These are phyloP conservation scores for Acorus gramineus DNA, from an alignment of 106 monocot genomes.

Conservation along the genomic window DNA sequence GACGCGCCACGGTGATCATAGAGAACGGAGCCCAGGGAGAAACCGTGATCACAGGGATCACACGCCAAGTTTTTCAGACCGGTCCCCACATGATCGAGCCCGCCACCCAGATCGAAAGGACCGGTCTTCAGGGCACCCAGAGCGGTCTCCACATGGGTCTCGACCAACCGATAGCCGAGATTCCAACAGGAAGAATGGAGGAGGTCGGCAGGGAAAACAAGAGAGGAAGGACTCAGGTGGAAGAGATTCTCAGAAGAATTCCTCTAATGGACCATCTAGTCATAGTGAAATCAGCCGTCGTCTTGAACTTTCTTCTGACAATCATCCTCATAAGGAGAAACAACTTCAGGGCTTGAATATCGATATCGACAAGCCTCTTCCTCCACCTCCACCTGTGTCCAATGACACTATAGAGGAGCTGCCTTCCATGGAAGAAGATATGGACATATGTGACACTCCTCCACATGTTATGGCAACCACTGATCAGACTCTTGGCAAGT, in stretches of 20 bases:
- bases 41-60: constrained; percentile 29
- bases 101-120: constrained; percentile 33
- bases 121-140: constrained; percentile 16
- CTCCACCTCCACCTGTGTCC: constrained; percentile 15
- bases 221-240: constrained; percentile 20
- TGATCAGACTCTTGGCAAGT: constrained; percentile 51
- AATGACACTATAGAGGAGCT: constrained; percentile 36
- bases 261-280: constrained; percentile 22
- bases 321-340: constrained; percentile 35
- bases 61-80: constrained; percentile 14
- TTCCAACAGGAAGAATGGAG: constrained; percentile 17
- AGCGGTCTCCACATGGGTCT: not conserved
- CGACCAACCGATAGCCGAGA: constrained; percentile 23
- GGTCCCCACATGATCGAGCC: constrained; percentile 30
- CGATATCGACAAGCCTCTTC: constrained; percentile 32
- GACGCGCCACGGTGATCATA: constrained; percentile 21
- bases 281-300: constrained; percentile 14
- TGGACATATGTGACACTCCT: constrained; percentile 98
- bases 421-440: constrained; percentile 94
- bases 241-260: constrained; percentile 27
- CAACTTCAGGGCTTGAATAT: constrained; percentile 7
- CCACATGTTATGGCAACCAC: constrained; percentile 37
- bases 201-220: constrained; percentile 16
- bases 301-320: constrained; percentile 33
- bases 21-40: constrained; percentile 43